A percentile compares a stretch with the other conserved stretches of the same genome.
Conservation (phyloP, 2,329 filamentous ascomycete genomes). For the Pyrenophora graminea region DNA sequence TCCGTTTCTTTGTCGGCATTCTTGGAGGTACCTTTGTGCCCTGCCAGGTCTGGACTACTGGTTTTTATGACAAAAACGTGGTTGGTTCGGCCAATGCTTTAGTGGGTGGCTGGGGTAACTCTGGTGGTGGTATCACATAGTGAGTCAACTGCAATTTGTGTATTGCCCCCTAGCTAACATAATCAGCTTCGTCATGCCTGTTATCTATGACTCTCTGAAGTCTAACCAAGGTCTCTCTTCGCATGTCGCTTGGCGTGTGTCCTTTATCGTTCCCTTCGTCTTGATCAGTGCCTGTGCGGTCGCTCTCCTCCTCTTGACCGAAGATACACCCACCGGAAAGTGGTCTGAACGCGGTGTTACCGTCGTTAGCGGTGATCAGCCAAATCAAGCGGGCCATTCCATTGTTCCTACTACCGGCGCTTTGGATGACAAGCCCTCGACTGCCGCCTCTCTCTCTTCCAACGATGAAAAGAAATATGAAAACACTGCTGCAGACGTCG, state of each 20-base stretch:
- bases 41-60: conserved; percentile 90
- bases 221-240: conserved; percentile 60
- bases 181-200: conserved; percentile 80
- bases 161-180: conserved; percentile 12
- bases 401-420: conserved; percentile 58
- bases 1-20: conserved; percentile 81
- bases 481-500: conserved; percentile 42
- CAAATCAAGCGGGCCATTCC: conserved; percentile 53
- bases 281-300: conserved; percentile 70
- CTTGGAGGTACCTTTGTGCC: conserved; percentile 79
- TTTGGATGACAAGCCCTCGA: conserved; percentile 51
- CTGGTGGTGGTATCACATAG: conserved; percentile 88
- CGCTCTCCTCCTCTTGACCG: conserved; percentile 72
- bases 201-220: conserved; percentile 79
- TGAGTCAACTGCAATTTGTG: conserved; percentile 17
- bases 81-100: conserved; percentile 87
- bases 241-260: conserved; percentile 78
- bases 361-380: conserved; percentile 57
- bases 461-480: conserved; percentile 46
- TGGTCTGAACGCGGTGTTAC: conserved; percentile 74
- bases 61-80: conserved; percentile 90
- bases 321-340: conserved; percentile 80
- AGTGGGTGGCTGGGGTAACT: conserved; percentile 82
- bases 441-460: conserved; percentile 42
- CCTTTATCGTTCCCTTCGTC: conserved; percentile 82